Conservation (phyloP, 2,329 filamentous ascomycete species). For the Diaporthe vexans region DNA sequence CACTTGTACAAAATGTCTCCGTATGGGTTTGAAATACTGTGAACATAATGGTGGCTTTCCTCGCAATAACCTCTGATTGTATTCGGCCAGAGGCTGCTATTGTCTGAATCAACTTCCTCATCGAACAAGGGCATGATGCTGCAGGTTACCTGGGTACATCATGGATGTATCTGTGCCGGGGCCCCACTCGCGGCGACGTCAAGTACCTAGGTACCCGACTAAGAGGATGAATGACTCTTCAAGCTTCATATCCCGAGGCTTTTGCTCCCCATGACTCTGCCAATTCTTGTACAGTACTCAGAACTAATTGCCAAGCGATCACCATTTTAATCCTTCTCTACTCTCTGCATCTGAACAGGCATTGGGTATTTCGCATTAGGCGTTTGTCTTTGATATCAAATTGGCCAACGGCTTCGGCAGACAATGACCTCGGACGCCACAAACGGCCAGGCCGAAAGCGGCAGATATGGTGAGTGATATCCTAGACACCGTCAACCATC, state of each 20-base stretch:
- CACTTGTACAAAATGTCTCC: neutral
- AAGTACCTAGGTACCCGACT: slow-evolving; percentile 32
- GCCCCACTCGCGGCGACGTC: slow-evolving; percentile 9
- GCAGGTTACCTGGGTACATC: neutral
- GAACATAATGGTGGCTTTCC: neutral
- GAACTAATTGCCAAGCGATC: neutral
- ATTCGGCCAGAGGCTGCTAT: neutral
- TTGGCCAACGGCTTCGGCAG: slow-evolving; percentile 6
- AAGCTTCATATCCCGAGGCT: neutral
- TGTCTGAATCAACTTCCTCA: neutral
- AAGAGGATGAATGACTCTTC: slow-evolving; percentile 30
- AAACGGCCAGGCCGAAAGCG: slow-evolving; percentile 32
- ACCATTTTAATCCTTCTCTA: neutral
- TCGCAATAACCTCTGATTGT: neutral
- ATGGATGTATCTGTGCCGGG: neutral
- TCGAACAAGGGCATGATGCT: neutral
- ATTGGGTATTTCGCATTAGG: neutral
- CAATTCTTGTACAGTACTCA: slow-evolving; percentile 6
- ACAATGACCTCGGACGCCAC: slow-evolving; percentile 28
- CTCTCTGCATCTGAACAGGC: neutral
- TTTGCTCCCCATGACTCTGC: slow-evolving; percentile 16
- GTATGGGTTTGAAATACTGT: neutral
- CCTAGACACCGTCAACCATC: neutral
- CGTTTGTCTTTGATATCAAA: neutral
- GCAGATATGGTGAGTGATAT: slow-evolving; percentile 41